Evolutionary conservation across 495 filamentous ascomycete genomes (phyloP).

Genomic region (Penicillium soppii): DNA sequence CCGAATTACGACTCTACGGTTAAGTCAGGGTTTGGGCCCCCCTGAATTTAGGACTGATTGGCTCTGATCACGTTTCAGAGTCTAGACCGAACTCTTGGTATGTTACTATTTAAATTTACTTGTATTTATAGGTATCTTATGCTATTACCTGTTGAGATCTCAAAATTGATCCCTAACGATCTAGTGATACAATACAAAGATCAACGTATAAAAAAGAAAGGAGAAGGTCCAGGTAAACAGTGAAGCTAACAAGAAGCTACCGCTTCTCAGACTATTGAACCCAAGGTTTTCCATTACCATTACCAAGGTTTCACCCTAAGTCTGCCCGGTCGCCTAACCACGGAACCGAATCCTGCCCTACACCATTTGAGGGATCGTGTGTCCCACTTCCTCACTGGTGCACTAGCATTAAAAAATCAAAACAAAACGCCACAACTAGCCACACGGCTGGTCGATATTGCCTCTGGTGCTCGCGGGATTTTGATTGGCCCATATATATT

Average conservation of each 20-base stretch:
- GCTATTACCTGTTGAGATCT: neutral
- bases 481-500: neutral
- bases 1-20: neutral
- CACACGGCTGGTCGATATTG: neutral
- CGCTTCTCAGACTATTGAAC: neutral
- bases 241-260: neutral
- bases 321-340: slow-evolving; percentile 1
- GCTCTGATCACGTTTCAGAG: slow-evolving; percentile 5
- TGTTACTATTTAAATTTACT: slow-evolving; percentile 5
- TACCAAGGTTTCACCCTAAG: slow-evolving; percentile 1
- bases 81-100: slow-evolving; percentile 3
- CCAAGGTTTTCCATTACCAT: neutral
- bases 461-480: neutral
- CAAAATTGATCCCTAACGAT: no score
- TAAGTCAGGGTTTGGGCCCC: slow-evolving; percentile 4
- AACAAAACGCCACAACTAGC: slow-evolving; percentile 5
- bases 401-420: neutral
- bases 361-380: neutral
- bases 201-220: neutral
- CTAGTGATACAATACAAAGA: no score
- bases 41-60: slow-evolving; percentile 13
- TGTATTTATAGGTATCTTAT: neutral
- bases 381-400: neutral
- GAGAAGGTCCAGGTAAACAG: neutral
- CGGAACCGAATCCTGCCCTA: slow-evolving; percentile 2